A percentile compares a stretch with the other conserved stretches of the same genome.
phyloP scores from a whole-genome alignment of 305 asterid species.

The Fraxinus platypoda region DNA sequence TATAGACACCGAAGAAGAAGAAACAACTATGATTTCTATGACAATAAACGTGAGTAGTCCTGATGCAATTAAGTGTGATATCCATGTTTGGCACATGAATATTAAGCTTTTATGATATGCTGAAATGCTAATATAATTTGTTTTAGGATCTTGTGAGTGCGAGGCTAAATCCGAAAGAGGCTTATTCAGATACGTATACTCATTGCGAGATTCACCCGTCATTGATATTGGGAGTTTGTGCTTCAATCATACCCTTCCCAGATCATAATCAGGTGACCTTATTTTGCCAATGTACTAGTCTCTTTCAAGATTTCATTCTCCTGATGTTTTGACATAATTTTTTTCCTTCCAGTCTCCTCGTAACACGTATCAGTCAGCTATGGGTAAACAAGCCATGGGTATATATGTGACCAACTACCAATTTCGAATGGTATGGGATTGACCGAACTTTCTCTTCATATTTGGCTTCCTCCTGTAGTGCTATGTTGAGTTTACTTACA shows the following conservation, averaged over 20 bases:
- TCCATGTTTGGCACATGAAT: not conserved
- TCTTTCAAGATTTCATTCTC: constrained; percentile 10
- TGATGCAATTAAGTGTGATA: not conserved
- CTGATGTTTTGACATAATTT: constrained; percentile 28
- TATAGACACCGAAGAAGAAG: constrained; percentile 94
- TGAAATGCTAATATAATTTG: constrained; percentile 27
- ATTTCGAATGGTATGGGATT: constrained; percentile 74
- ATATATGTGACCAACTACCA: constrained; percentile 97
- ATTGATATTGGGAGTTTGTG: constrained; percentile 92
- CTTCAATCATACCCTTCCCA: constrained; percentile 97
- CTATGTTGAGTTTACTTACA: not conserved
- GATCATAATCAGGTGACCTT: constrained; percentile 90
- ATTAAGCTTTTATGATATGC: constrained; percentile 11
- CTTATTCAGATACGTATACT: constrained; percentile 86
- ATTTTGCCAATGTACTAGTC: not conserved
- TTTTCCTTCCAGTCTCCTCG: constrained; percentile 81
- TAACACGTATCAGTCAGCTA: constrained; percentile 98
- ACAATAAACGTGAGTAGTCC: constrained; percentile 70
- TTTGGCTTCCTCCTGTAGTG: constrained; percentile 1
- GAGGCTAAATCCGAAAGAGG: constrained; percentile 69
- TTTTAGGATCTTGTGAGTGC: constrained; percentile 79
- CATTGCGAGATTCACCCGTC: constrained; percentile 99
- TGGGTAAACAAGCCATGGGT: constrained; percentile 99
- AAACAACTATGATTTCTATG: constrained; percentile 99
- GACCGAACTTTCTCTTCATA: constrained; percentile 5